Base-by-base conservation (phyloP, 129 eudicot species). In the Flaveria brownii region DNA sequence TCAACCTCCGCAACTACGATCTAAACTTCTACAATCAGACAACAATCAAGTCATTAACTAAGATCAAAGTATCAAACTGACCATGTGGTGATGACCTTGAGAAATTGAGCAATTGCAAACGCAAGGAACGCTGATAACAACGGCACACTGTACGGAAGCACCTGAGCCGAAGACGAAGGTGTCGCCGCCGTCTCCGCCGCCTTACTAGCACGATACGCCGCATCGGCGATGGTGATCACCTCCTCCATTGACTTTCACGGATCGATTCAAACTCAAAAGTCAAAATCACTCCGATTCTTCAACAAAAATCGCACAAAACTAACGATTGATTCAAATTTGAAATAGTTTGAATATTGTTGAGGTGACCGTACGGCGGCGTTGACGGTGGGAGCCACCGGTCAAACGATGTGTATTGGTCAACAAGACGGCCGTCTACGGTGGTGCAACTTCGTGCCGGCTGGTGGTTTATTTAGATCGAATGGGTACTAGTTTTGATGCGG, bases 61-160 rank as follows among this genome's bases (percentile, higher is more conserved):
- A 78, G 82, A 75, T 18, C 52, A 52, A 42, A 42, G 12, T 9
- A 36, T 36, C 12, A 11, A 50, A 81, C 87, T 76, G 80, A 88
- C 86, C 89, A 84, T 80, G 89, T 77, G 77, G 91, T 84, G 79
- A 87, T 82, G 60, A 87, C 80, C 84, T 87, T 84, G 79, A 87
- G 88, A 30, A 84, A 84, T 56, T 84, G 91, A 16, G 92, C 92
- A 79, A 88, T 80, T 2, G 87, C 84, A 47, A 81, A 83, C 15
- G 92, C 89, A 26, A 88, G 80, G 64, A 88, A 81, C 2, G 92
- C 89, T 1, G 89, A 78, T 23, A 88, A 42, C 76, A 88, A 77
- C 2, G 92, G 84, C 25, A 80, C 60, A 75, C 85, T 87, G 54
- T 68, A 72, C 65, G 89, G 77, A 14, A 83, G 75, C 25, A 82